Conservation (phyloP, 805 yeast genomes). For the Jamesozyma lodderae region DNA sequence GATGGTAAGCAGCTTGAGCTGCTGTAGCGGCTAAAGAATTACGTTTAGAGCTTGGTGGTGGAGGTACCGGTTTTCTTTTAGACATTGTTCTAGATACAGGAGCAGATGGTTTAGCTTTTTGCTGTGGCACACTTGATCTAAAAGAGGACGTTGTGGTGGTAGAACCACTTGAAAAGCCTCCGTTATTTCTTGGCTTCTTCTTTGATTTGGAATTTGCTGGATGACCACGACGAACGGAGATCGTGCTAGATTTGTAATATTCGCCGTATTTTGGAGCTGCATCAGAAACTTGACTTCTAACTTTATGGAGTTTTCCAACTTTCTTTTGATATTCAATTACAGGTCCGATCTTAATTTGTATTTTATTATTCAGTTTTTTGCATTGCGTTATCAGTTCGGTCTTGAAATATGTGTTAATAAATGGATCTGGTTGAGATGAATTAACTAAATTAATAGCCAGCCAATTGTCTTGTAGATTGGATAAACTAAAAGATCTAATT, state of each 20-base stretch:
- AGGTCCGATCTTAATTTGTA: slow-evolving; percentile 59
- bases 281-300: slow-evolving; percentile 57
- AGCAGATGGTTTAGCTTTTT: slow-evolving; percentile 19
- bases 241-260: slow-evolving; percentile 78
- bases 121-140: slow-evolving; percentile 14
- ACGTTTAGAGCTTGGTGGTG: slow-evolving; percentile 26
- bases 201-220: slow-evolving; percentile 66
- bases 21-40: slow-evolving; percentile 34
- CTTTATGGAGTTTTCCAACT: slow-evolving; percentile 67
- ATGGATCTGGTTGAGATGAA: slow-evolving; percentile 57
- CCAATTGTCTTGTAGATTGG: slow-evolving; percentile 88
- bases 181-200: slow-evolving; percentile 60
- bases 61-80: slow-evolving; percentile 30
- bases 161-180: slow-evolving; percentile 7
- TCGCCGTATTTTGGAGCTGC: slow-evolving; percentile 64
- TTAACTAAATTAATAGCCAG: slow-evolving; percentile 42
- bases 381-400: slow-evolving; percentile 79
- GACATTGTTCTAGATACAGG: slow-evolving; percentile 21
- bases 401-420: slow-evolving; percentile 74
- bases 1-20: slow-evolving; percentile 31
- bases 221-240: slow-evolving; percentile 69
- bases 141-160: slow-evolving; percentile 5
- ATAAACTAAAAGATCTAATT: slow-evolving; percentile 56
- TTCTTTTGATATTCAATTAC: slow-evolving; percentile 81
- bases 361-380: slow-evolving; percentile 47